Base-by-base conservation (phyloP, 2,329 filamentous ascomycete genomes). In the Colletotrichum sp. region DNA sequence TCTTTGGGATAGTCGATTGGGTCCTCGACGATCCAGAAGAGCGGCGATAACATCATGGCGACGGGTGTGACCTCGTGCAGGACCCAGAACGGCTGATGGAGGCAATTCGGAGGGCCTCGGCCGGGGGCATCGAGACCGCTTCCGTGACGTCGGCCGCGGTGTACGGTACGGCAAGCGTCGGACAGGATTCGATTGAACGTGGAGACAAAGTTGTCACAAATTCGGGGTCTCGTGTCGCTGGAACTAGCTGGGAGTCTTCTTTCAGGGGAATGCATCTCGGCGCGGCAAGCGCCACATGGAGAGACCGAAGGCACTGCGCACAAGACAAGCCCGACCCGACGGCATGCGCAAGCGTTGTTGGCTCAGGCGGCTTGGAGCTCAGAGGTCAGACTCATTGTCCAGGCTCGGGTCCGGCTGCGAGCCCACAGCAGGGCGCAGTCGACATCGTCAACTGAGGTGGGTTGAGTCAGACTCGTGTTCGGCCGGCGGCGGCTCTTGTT, bases 351-450 rank as follows among this genome's bases (percentile, higher is more conserved):
- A 65, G 55, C 48, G 52, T 55, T 28, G 26, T 36, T 68, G 65
- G 44, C 44, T 36, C 64, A 52, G 64, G 28, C 36, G 44, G 44
- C 44, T 52, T 52, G 44, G 44, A 24, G 62, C 26, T 32, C 39
- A 66, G 64, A 59, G 6, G 24, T 66, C n/a, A 28, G 34, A 22
- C 34, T 52, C 22, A 59, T 64, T n/a, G 48, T 48, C 18, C 44
- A 68, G 65, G 65, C 39, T 68, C 66, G 28, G 48, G 66, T 22
- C 36, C 32, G 64, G 36, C 15, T 26, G 24, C 63, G 28, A 75
- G 70, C 70, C 70, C 73, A 60, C 64, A 68, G 59, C 69, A 73
- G 70, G 73, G 73, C 73, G 70, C 73, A 75, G 73, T 75, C 70
- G 57, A 75, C 73, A 69, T 69, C 28, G 59, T 24, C 32, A 73